Evolutionary conservation across 108 stramenopile species (phyloP).

Genomic region (Aurantiochytrium sp.): DNA sequence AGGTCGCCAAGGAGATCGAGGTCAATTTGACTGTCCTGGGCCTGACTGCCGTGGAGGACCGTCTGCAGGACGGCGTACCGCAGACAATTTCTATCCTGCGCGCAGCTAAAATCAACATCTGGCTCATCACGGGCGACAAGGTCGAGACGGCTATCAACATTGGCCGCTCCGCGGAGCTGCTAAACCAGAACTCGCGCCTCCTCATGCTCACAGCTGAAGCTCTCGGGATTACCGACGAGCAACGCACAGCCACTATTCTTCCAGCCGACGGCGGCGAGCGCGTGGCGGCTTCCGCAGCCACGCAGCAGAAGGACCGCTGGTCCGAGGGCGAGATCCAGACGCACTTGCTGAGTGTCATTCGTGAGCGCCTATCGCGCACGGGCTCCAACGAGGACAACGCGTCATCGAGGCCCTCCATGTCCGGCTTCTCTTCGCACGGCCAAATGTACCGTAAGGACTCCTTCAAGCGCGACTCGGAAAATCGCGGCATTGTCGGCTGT

Average conservation of each 20-base stretch:
- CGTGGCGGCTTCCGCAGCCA: too few species aligned
- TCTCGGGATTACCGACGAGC: background rate
- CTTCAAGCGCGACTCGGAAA: background rate
- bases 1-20: constrained; percentile 73
- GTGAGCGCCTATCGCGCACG: background rate
- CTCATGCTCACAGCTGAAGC: background rate
- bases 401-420: too few species aligned
- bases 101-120: constrained; percentile 88
- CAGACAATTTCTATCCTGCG: constrained; percentile 82
- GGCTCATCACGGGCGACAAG: constrained; percentile 98
- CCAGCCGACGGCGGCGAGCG: too few species aligned
- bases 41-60: constrained; percentile 96
- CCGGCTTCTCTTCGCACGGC: background rate
- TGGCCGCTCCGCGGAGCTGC: constrained; percentile 83
- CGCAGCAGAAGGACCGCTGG: too few species aligned
- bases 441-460: background rate
- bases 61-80: constrained; percentile 91
- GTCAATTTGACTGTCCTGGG: constrained; percentile 77
- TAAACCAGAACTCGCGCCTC: constrained; percentile 35
- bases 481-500: background rate
- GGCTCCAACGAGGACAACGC: too few species aligned
- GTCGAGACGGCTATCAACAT: constrained; percentile 98
- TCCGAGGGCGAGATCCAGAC: background rate
- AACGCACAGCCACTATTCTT: too few species aligned
- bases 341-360: background rate